Percentiles rank a stretch among this genome's conserved stretches.
phyloP scores from a whole-genome alignment of 768 basidiomycete species.

The Leccinum ochraceum region DNA sequence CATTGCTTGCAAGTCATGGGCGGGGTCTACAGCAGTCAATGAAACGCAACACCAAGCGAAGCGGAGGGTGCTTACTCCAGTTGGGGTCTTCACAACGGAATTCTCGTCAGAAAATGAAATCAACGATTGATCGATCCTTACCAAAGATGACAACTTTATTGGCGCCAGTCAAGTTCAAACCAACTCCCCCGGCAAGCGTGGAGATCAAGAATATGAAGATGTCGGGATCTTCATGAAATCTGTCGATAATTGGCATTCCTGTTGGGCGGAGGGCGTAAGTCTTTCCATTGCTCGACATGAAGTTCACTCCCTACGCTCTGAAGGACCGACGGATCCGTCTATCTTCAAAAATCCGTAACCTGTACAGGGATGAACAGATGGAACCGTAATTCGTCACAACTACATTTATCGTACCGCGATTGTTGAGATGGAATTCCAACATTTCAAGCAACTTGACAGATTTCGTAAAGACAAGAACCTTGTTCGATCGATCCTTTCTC shows the following conservation, averaged over 20 bases:
- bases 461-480: slow-evolving; percentile 93
- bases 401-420: slow-evolving; percentile 40
- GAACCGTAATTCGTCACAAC: not conserved
- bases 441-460: slow-evolving; percentile 88
- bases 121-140: slow-evolving; percentile 32
- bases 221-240: slow-evolving; percentile 72
- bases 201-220: slow-evolving; percentile 87
- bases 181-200: slow-evolving; percentile 89
- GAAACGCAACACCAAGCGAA: not conserved
- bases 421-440: slow-evolving; percentile 73
- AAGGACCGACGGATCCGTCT: slow-evolving; percentile 73
- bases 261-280: not conserved
- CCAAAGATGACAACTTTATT: slow-evolving; percentile 95
- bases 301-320: slow-evolving; percentile 54
- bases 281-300: not conserved
- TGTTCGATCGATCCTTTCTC: slow-evolving; percentile 68
- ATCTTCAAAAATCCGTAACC: slow-evolving; percentile 68
- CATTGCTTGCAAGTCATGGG: slow-evolving; percentile 93
- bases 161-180: slow-evolving; percentile 86
- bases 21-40: slow-evolving; percentile 67
- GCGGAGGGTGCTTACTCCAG: slow-evolving; percentile 74
- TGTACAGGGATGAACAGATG: slow-evolving; percentile 19
- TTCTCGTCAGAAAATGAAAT: not conserved
- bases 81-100: slow-evolving; percentile 65
- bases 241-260: slow-evolving; percentile 88